Base-by-base conservation (phyloP, 2,329 filamentous ascomycete species). In the Scedosporium dehoogii region DNA sequence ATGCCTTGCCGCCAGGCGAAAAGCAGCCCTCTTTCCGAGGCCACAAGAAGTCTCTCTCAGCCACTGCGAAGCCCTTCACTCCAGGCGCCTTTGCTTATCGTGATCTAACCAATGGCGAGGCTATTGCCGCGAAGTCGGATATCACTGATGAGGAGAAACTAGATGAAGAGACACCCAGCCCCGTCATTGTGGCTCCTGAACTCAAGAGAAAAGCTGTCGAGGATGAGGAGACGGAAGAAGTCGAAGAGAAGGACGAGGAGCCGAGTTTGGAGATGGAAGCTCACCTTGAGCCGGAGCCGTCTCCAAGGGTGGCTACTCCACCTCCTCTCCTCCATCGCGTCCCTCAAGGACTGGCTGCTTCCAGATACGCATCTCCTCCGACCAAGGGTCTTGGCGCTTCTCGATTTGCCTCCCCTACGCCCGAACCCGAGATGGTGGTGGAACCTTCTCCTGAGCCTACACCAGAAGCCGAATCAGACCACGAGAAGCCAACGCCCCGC, bases 61-160 rank as follows among this genome's bases (percentile, higher is more conserved):
- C 89, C 3, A 81, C 85, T 16, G 89, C 90, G 0, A 85, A 84
- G 68, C 81, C 88, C 0, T 96, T 94, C 70, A 81, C 78, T 4
- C 81, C 82, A 14, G 75, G 77, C 18, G 73, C 69, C 38, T 57
- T 57, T 10, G 21, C 53, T 16, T 51, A 60, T 4, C 7, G 29
- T 16, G 33, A 58, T 16, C 38, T 44, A 33, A 5, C 25, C 10
- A 44, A 58, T 48, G 51, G 23, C 23, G 14, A 23, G 3, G 10
- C 14, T 7, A 59, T 14, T 18, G 57, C 46, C 42, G 57, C 7
- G 16, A 25, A 46, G 57, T 21, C 29, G 10, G 29, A 25, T 42
- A 4, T 21, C 4, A 41, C 59, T 4, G 46, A 51, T 21, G 59
- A 53, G 42, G 53, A 62, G 53, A 44, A 27, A 5, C 18, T 57